Base-by-base conservation (phyloP, 2,329 filamentous ascomycete genomes). In the Ampelomyces quisqualis region DNA sequence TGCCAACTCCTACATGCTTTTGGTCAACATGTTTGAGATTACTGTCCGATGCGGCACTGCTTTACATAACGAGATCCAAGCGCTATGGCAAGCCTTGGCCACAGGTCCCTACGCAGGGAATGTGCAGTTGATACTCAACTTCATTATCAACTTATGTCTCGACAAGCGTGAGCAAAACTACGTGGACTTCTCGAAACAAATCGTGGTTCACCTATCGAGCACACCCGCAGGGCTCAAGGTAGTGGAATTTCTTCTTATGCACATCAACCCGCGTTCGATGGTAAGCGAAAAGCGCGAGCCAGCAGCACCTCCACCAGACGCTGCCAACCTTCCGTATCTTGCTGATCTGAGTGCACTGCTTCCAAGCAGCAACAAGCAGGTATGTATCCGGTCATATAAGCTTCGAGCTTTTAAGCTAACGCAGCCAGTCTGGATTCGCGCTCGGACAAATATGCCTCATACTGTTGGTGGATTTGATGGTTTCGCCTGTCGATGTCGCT, bases 101-200 rank as follows among this genome's bases (percentile, higher is more conserved):
- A 95, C 90, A 0, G 91, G 93, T 0, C 90, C 90, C 0, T 86
- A 96, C 66, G 88, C 84, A 7, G 91, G 90, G 14, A 98, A 98
- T 58, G 93, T 98, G 8, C 88, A 94, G 40, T 75, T 98, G 22
- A 88, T 97, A 9, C 78, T 98, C 1, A 90, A 97, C 65, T 98
- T 98, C 62, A 93, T 98, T 68, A 97, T 98, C 69, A 84, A 84
- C 19, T 78, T 97, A 4, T 98, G 93, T 56, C 74, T 98, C 8
- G 93, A 98, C 59, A 84, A 91, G 21, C 84, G 91, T 34, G 94
- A 98, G 66, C 93, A 98, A 60, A 97, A 96, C 57, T 98, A 96
- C 67, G 91, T 98, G 40, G 89, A 96, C 56, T 95, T 94, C 62
- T 91, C 91, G 4, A 98, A 97, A 72, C 93, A 98, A 67, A 93